phyloP scores from a whole-genome alignment of 2,329 filamentous ascomycete species.

The Claviceps pusilla region DNA sequence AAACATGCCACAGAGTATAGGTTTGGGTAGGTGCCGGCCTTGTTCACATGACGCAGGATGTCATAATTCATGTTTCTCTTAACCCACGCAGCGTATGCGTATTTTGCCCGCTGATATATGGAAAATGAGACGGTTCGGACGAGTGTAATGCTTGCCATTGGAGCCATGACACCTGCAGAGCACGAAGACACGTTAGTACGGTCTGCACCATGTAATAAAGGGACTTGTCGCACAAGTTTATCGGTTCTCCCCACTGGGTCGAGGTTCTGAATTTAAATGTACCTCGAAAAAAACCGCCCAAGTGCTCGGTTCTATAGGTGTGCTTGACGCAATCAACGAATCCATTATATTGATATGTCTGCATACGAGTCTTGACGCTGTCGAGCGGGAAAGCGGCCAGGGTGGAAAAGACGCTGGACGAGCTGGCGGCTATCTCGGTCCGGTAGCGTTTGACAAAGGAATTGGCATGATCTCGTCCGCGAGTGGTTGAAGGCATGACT shows the following conservation, averaged over 20 bases:
- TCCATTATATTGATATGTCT: conserved; percentile 66
- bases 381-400: conserved; percentile 73
- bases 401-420: conserved; percentile 64
- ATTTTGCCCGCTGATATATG: conserved; percentile 64
- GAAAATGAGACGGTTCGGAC: conserved; percentile 68
- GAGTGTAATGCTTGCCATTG: conserved; percentile 64
- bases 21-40: conserved; percentile 54
- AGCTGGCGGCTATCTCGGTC: conserved; percentile 64
- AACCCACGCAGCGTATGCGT: conserved; percentile 56
- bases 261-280: conserved; percentile 10
- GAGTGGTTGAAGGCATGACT: conserved; percentile 15
- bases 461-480: conserved; percentile 19
- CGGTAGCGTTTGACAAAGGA: conserved; percentile 57
- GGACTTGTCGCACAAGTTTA: neutral
- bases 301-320: conserved; percentile 60
- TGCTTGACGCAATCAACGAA: conserved; percentile 60
- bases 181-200: neutral
- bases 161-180: conserved; percentile 53
- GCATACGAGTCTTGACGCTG: conserved; percentile 81
- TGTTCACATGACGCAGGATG: conserved; percentile 58
- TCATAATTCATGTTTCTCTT: conserved; percentile 51
- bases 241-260: too few species aligned
- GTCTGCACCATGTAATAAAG: neutral
- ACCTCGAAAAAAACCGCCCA: conserved; percentile 71
- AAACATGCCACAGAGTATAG: conserved; percentile 62